Conservation (phyloP, 1,284 basidiomycete species). For the Boletus semigastroideus region DNA sequence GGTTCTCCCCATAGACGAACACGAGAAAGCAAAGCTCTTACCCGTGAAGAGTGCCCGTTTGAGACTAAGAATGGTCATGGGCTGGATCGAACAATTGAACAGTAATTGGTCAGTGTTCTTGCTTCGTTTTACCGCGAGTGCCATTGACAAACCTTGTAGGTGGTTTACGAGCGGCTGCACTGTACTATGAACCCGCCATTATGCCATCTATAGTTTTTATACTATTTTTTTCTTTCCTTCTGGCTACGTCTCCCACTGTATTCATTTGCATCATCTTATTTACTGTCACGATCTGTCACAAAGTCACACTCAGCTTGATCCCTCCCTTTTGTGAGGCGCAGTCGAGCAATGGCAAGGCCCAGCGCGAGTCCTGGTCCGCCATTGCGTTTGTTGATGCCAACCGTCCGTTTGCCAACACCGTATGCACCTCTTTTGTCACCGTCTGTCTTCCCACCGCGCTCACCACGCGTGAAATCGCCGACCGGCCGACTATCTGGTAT, state of each 20-base stretch:
- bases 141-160: constrained; percentile 33
- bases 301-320: constrained; percentile 10
- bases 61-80: constrained; percentile 80
- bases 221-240: constrained; percentile 5
- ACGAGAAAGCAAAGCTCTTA: constrained; percentile 92
- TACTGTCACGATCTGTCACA: constrained; percentile 14
- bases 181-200: constrained; percentile 26
- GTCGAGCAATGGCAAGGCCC: constrained; percentile 19
- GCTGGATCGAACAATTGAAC: constrained; percentile 88
- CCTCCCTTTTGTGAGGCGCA: not conserved
- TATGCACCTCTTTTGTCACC: constrained; percentile 2
- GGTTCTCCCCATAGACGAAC: constrained; percentile 92
- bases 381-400: constrained; percentile 31
- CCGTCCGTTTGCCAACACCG: constrained; percentile 27
- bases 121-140: not conserved
- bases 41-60: constrained; percentile 81
- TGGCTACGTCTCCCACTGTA: constrained; percentile 9
- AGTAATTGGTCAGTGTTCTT: constrained; percentile 57
- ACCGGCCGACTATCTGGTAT: constrained; percentile 29
- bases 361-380: constrained; percentile 3
- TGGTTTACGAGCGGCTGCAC: constrained; percentile 51
- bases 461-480: constrained; percentile 24
- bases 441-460: constrained; percentile 18
- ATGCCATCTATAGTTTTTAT: constrained; percentile 9
- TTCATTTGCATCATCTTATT: constrained; percentile 11